phyloP scores from a whole-genome alignment of 371 early-diverging fungal species.

The Rozella allomycis region DNA sequence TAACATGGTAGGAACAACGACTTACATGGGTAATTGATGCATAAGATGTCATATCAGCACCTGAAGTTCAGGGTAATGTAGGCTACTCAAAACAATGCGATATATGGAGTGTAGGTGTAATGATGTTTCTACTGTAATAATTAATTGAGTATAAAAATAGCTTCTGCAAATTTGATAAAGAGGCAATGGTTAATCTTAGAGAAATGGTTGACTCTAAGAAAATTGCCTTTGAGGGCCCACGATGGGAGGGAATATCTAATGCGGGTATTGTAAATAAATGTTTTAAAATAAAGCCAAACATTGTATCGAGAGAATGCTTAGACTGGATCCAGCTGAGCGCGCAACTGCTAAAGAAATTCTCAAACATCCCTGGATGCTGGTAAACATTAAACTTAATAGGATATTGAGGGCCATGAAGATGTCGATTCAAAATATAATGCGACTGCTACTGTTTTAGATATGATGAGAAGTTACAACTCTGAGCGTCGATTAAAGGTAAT shows the following conservation, averaged over 20 bases:
- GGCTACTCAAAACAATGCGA: slow-evolving; percentile 6
- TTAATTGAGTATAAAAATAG: not conserved
- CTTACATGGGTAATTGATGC: slow-evolving; percentile 9
- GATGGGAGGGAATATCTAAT: slow-evolving; percentile 2
- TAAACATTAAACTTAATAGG: not conserved
- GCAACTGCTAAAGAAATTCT: slow-evolving; percentile 6
- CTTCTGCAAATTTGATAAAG: slow-evolving; percentile 2
- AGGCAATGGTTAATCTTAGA: not conserved
- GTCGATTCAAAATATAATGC: slow-evolving; percentile 1
- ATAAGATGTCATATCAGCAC: not conserved
- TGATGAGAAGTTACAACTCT: slow-evolving; percentile 3
- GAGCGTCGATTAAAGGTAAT: slow-evolving; percentile 4
- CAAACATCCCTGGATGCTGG: slow-evolving; percentile 5
- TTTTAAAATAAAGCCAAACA: slow-evolving; percentile 1
- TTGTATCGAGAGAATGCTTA: slow-evolving; percentile 3
- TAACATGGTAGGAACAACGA: slow-evolving; percentile 12
- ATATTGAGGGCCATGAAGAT: not conserved
- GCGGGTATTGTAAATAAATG: slow-evolving; percentile 1
- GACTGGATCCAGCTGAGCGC: slow-evolving; percentile 3
- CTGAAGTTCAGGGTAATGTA: slow-evolving; percentile 4
- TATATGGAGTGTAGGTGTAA: slow-evolving; percentile 7
- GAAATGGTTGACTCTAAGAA: not conserved
- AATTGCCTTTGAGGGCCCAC: not conserved
- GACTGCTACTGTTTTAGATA: slow-evolving; percentile 2
- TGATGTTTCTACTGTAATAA: slow-evolving; percentile 4